phyloP scores from a whole-genome alignment of 495 filamentous ascomycete genomes.

The Chaetomium tenue region DNA sequence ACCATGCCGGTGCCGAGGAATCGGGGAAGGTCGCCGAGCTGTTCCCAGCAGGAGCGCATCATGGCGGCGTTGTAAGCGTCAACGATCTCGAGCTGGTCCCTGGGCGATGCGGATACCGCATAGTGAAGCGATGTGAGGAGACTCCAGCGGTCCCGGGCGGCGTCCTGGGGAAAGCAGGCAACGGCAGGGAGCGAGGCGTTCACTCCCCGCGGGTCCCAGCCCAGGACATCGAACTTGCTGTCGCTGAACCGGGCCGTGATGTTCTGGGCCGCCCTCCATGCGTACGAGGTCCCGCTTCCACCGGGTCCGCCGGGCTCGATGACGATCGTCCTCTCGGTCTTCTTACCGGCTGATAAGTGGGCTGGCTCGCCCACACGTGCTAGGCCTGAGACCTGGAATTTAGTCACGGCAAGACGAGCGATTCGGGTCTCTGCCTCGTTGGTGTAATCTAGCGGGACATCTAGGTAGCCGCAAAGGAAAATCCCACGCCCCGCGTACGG shows the following conservation, averaged over 20 bases:
- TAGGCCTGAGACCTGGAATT: constrained; percentile 47
- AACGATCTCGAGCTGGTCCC: constrained; percentile 39
- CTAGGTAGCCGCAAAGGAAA: constrained; percentile 48
- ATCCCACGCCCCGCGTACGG: constrained; percentile 44
- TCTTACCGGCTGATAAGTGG: constrained; percentile 29
- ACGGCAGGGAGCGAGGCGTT: constrained; percentile 50
- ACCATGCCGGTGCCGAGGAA: constrained; percentile 48
- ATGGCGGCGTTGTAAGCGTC: constrained; percentile 45
- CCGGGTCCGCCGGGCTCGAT: constrained; percentile 50
- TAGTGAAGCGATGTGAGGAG: constrained; percentile 41
- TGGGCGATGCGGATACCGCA: constrained; percentile 35
- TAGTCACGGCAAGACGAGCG: constrained; percentile 46
- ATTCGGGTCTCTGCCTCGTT: constrained; percentile 44
- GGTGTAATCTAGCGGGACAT: constrained; percentile 49
- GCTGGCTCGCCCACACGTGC: constrained; percentile 23
- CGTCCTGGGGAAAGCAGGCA: constrained; percentile 50
- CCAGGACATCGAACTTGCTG: constrained; percentile 49
- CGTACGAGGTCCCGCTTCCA: constrained; percentile 45
- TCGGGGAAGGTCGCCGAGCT: constrained; percentile 43
- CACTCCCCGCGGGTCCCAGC: constrained; percentile 58
- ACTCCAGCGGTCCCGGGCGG: constrained; percentile 44
- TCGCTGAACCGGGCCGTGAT: constrained; percentile 42
- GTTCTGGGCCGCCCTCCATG: constrained; percentile 38
- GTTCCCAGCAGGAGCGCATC: constrained; percentile 46
- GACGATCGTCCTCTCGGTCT: constrained; percentile 48